phyloP scores from a whole-genome alignment of 2,329 filamentous ascomycete species.

The Calcarisporium arbuscula region DNA sequence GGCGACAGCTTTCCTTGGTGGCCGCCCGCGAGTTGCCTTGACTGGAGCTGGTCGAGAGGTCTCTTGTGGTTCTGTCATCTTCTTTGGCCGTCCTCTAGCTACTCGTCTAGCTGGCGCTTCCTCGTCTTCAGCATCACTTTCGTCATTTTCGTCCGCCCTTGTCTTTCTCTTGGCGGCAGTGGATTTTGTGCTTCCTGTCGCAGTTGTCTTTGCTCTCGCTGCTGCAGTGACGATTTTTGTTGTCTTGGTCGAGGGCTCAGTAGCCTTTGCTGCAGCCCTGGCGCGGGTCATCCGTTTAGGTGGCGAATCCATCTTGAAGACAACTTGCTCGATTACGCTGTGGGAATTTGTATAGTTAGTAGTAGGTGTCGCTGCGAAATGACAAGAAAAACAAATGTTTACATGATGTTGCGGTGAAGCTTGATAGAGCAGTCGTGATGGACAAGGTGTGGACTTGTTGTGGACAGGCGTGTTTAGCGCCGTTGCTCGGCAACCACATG shows the following conservation, averaged over 20 bases:
- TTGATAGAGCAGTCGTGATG: slow-evolving; percentile 8
- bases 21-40: slow-evolving; percentile 23
- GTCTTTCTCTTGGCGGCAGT: slow-evolving; percentile 42
- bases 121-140: slow-evolving; percentile 31
- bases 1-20: slow-evolving; percentile 19
- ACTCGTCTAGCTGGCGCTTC: slow-evolving; percentile 28
- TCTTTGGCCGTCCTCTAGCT: slow-evolving; percentile 37
- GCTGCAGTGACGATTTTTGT: slow-evolving; percentile 43
- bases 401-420: slow-evolving; percentile 19
- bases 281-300: slow-evolving; percentile 54
- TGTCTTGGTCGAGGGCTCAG: slow-evolving; percentile 29
- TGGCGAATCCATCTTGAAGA: slow-evolving; percentile 44
- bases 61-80: slow-evolving; percentile 23
- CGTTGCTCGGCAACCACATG: slow-evolving; percentile 14
- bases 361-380: slow-evolving; percentile 6
- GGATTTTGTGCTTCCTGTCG: slow-evolving; percentile 24
- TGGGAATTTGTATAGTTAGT: slow-evolving; percentile 8
- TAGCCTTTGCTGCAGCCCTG: slow-evolving; percentile 36
- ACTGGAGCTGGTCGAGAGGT: slow-evolving; percentile 7
- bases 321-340: slow-evolving; percentile 24
- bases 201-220: slow-evolving; percentile 36
- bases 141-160: slow-evolving; percentile 45
- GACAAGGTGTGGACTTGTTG: slow-evolving; percentile 9
- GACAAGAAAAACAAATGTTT: slow-evolving; percentile 13
- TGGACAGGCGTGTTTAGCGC: slow-evolving; percentile 2